Base-by-base conservation (phyloP, 805 yeast genomes). In the Grigorovia yakushimaensis region DNA sequence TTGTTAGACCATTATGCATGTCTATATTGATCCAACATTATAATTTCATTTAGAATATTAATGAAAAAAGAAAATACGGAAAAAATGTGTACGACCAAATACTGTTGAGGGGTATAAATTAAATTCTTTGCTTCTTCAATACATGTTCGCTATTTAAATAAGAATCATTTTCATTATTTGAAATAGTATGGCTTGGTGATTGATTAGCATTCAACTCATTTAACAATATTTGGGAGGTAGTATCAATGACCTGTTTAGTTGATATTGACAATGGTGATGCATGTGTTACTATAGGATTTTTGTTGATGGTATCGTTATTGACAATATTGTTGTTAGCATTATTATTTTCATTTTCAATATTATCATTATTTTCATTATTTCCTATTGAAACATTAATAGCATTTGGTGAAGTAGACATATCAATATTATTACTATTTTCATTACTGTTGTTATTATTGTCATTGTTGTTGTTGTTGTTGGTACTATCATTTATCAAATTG, bases 71-170 rank as follows among this genome's bases (percentile, higher is more conserved):
- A 13, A 11, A 39, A 39, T n/a, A 40, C 22, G 24, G 23, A n/a
- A 40, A 2, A 40, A 23, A 23, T 40, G 35, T n/a, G n/a, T n/a
- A n/a, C n/a, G n/a, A n/a, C n/a, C n/a, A n/a, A n/a, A 15, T 27
- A 40, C 10, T 20, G 35, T 23, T 17, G 17, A 3, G 22, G 22
- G 11, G 23, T 40, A 23, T 17, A 23, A 22, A 24, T 17, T 17
- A 51, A 13, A 53, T 49, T 21, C 54, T 45, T 39, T 52, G 55
- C 42, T 54, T 54, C 46, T 54, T 54, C 22, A 48, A 38, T 33
- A 49, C 23, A 23, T 52, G 57, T 38, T 52, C 57, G 27, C 50
- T 51, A 19, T 51, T 49, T 35, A 52, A 46, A 21, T 21, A 39
- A 13, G 17, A 17, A 15, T 33, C 37, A 33, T 33, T n/a, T 15